Conservation (phyloP, 306 rosid species). For the Acacia melanoxylon region DNA sequence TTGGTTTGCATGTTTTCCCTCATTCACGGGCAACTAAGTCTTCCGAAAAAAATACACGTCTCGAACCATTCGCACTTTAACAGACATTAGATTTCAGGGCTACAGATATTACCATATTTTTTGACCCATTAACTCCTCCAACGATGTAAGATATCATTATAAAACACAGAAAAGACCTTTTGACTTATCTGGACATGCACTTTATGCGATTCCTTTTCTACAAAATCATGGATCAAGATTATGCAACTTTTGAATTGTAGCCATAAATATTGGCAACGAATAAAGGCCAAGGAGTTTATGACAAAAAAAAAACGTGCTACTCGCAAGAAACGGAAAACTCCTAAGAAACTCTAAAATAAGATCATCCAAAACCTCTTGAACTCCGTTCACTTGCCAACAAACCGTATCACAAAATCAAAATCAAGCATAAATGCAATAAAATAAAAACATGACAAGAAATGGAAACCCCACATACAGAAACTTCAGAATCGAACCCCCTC, state of each 20-base stretch:
- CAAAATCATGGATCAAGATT: neutral
- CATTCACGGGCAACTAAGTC: neutral
- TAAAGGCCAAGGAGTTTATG: neutral
- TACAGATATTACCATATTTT: neutral
- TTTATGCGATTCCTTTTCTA: neutral
- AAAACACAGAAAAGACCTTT: neutral
- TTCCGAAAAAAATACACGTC: neutral
- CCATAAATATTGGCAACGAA: neutral
- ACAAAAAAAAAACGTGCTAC: no score
- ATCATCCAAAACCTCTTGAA: neutral
- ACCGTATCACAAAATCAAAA: neutral
- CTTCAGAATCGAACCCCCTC: slow-evolving; percentile 10
- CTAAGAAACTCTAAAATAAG: slow-evolving; percentile 8
- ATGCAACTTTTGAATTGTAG: neutral
- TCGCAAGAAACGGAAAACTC: slow-evolving; percentile 1
- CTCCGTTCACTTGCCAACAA: neutral
- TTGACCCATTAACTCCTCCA: neutral
- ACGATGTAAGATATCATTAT: neutral
- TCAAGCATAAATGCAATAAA: neutral
- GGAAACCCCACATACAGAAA: neutral
- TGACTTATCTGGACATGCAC: neutral
- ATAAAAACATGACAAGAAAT: neutral
- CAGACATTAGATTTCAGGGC: neutral
- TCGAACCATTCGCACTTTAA: neutral
- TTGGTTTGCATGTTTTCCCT: neutral